phyloP scores from a whole-genome alignment of 2,329 filamentous ascomycete genomes.

The Penicillium sp. region DNA sequence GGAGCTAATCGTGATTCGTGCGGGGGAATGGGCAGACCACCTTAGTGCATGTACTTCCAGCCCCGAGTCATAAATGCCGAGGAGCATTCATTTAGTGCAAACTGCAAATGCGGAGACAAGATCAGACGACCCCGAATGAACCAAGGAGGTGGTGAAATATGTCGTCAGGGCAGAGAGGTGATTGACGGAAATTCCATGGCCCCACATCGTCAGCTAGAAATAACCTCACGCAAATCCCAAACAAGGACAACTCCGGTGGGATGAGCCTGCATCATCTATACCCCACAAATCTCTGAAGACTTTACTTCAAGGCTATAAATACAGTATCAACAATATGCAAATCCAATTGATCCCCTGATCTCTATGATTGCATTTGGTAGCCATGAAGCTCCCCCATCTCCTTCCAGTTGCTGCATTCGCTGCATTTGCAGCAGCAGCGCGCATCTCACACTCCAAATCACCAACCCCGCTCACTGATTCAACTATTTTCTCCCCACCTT shows the following conservation, averaged over 20 bases:
- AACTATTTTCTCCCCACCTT: conserved; percentile 43
- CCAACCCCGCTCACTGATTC: neutral
- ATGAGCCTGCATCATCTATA: neutral
- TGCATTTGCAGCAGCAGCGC: neutral
- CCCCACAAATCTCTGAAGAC: neutral
- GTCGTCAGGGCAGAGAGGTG: neutral
- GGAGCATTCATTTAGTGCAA: neutral
- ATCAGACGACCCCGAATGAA: neutral
- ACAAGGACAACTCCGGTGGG: neutral
- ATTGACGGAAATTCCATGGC: neutral
- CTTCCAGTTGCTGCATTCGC: neutral
- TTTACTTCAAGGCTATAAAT: neutral
- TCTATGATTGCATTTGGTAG: neutral
- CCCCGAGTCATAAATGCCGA: neutral
- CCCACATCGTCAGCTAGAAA: neutral
- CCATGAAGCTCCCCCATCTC: neutral
- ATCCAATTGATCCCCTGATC: neutral
- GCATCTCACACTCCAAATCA: neutral
- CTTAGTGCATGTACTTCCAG: neutral
- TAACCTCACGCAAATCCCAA: neutral
- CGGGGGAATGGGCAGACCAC: neutral
- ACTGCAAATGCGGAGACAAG: neutral
- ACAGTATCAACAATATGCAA: neutral
- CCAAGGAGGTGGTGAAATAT: neutral
- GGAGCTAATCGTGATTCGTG: too few relatives aligned